Percentiles rank a stretch among this genome's conserved stretches.
Evolutionary conservation across 805 yeast species (phyloP).

Genomic region (Debaryomyces castellii): DNA sequence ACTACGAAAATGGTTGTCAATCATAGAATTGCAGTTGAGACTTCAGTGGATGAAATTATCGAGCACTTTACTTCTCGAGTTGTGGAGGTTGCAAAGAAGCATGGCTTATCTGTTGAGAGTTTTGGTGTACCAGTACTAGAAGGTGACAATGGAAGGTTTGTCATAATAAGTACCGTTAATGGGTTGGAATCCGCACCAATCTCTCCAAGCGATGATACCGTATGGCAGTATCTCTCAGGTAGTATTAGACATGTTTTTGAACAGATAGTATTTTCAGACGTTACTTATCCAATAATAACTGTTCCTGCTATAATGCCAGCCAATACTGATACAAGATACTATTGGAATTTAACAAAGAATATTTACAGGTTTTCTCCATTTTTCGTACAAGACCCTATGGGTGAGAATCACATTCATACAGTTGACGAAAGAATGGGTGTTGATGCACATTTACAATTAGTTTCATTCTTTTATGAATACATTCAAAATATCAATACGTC

Average conservation of each 20-base stretch:
- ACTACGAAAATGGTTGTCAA: conserved; percentile 29
- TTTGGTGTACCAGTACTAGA: conserved; percentile 25
- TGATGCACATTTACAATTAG: conserved; percentile 58
- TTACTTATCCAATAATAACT: conserved; percentile 36
- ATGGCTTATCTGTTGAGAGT: conserved; percentile 31
- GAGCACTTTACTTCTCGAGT: conserved; percentile 24
- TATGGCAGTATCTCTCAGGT: conserved; percentile 45
- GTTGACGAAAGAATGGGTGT: conserved; percentile 59
- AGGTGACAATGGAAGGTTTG: conserved; percentile 18
- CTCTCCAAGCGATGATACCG: conserved; percentile 38
- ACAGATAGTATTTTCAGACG: conserved; percentile 38
- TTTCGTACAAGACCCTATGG: conserved; percentile 25
- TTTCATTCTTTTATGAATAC: conserved; percentile 57
- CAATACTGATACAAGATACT: conserved; percentile 68
- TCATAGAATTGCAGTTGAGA: conserved; percentile 36
- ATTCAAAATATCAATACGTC: conserved; percentile 40
- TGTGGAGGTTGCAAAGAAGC: conserved; percentile 23
- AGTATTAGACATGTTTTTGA: conserved; percentile 47
- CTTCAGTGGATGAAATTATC: conserved; percentile 20
- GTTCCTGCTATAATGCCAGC: conserved; percentile 66
- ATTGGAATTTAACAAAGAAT: conserved; percentile 60
- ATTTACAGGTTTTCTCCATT: conserved; percentile 63
- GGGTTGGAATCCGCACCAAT: conserved; percentile 45
- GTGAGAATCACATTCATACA: conserved; percentile 51
- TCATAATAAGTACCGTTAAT: conserved; percentile 9